A percentile compares a stretch with the other conserved stretches of the same genome.
Evolutionary conservation across 1,284 basidiomycete genomes (phyloP).

Genomic region (Microbotryomycetes sp.): DNA sequence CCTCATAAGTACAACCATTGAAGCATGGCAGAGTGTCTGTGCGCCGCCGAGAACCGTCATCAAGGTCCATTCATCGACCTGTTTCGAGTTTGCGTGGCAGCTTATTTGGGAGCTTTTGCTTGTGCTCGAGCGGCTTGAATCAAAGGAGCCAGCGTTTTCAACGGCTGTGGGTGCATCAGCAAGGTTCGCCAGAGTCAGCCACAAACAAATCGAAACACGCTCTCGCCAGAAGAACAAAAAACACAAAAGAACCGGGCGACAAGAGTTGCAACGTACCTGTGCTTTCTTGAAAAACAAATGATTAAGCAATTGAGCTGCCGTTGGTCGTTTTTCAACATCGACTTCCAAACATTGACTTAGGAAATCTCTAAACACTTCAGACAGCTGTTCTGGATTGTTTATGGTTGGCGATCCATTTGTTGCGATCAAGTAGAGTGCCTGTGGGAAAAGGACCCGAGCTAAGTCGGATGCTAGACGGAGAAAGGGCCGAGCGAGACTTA

Average conservation of each 20-base stretch:
- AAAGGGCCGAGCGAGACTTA: slow-evolving; percentile 40
- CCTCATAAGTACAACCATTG: no score
- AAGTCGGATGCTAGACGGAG: slow-evolving; percentile 3
- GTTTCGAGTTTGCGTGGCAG: no score
- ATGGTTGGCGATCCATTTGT: slow-evolving; percentile 98
- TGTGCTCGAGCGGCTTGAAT: slow-evolving; percentile 85
- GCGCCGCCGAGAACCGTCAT: no score
- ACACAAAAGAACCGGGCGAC: slow-evolving; percentile 11
- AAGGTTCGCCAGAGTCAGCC: no score
- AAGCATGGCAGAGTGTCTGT: no score
- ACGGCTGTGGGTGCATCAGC: slow-evolving; percentile 65
- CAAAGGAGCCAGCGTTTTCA: slow-evolving; percentile 77
- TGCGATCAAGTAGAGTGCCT: slow-evolving; percentile 78
- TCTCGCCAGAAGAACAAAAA: slow-evolving; percentile 52
- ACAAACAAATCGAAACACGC: slow-evolving; percentile 77
- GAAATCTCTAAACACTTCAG: slow-evolving; percentile 82
- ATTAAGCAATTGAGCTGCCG: slow-evolving; percentile 71
- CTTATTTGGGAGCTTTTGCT: slow-evolving; percentile 23
- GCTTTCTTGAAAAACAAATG: slow-evolving; percentile 37
- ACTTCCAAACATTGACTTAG: slow-evolving; percentile 85
- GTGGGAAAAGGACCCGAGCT: no score
- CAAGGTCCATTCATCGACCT: no score
- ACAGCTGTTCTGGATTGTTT: slow-evolving; percentile 87
- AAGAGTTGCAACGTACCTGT: slow-evolving; percentile 25
- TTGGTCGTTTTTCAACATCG: slow-evolving; percentile 86